These are phyloP conservation scores for Rhodotorula sp. DNA, from an alignment of 1,284 basidiomycete species.

Conservation along the genomic window DNA sequence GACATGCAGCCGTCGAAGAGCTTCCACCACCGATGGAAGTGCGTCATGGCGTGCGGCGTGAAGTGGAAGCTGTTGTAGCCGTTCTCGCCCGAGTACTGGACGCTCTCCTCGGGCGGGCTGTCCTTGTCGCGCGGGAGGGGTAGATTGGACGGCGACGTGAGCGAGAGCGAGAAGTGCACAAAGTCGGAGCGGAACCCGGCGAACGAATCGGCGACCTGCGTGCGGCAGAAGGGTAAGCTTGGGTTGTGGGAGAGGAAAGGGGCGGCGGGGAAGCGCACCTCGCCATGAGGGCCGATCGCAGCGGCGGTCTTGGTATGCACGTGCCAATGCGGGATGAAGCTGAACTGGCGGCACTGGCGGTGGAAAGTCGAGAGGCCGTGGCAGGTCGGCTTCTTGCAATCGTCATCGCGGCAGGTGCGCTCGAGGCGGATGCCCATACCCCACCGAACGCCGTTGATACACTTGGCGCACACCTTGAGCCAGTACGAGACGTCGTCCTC, in stretches of 20 bases:
- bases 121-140: constrained; percentile 40
- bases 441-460: constrained; percentile 85
- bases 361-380: constrained; percentile 64
- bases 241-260: constrained; percentile 1
- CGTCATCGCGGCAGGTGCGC: constrained; percentile 72
- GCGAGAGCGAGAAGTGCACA: constrained; percentile 87
- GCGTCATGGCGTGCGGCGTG: constrained; percentile 80
- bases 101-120: constrained; percentile 37
- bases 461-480: constrained; percentile 71
- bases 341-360: constrained; percentile 76
- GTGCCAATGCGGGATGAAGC: constrained; percentile 79
- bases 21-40: constrained; percentile 90
- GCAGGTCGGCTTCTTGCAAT: constrained; percentile 64
- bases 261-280: constrained; percentile 53
- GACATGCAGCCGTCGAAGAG: constrained; percentile 79
- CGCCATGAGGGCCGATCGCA: constrained; percentile 52
- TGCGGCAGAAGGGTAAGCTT: background rate
- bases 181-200: constrained; percentile 90
- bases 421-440: constrained; percentile 85
- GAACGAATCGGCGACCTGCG: constrained; percentile 70
- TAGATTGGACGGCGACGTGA: constrained; percentile 63
- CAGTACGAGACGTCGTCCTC: constrained; percentile 31
- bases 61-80: constrained; percentile 78
- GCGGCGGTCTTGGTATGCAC: constrained; percentile 65
- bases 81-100: constrained; percentile 26